A percentile compares a stretch with the other conserved stretches of the same genome.
These are phyloP conservation scores for Lactarius trivialis DNA, from an alignment of 768 basidiomycete genomes.

Conservation along the genomic window DNA sequence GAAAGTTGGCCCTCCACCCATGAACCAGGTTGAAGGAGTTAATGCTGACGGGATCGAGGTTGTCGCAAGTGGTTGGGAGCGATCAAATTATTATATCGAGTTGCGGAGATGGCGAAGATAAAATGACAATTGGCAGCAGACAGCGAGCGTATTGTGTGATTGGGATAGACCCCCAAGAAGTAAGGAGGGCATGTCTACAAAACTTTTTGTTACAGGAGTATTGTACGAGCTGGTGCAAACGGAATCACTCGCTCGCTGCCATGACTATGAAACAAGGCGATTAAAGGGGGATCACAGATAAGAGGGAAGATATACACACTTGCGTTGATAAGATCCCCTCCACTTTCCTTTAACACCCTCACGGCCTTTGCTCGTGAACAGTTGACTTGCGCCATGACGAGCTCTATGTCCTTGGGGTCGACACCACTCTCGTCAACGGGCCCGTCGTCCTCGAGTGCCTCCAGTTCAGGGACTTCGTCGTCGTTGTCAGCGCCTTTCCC, in stretches of 20 bases:
- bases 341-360: slow-evolving; percentile 81
- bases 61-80: slow-evolving; percentile 74
- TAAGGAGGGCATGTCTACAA: slow-evolving; percentile 9
- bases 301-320: slow-evolving; percentile 51
- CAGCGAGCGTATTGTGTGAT: slow-evolving; percentile 1
- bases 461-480: slow-evolving; percentile 80
- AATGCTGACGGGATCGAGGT: slow-evolving; percentile 51
- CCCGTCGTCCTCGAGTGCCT: slow-evolving; percentile 75
- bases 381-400: slow-evolving; percentile 86
- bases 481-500: slow-evolving; percentile 56
- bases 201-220: slow-evolving; percentile 9
- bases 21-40: slow-evolving; percentile 6
- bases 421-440: slow-evolving; percentile 82
- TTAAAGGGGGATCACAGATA: neutral
- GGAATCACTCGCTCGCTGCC: slow-evolving; percentile 79
- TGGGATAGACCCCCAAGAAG: neutral
- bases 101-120: slow-evolving; percentile 50
- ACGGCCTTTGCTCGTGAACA: slow-evolving; percentile 92
- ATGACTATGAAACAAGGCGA: slow-evolving; percentile 50
- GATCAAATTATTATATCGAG: slow-evolving; percentile 85
- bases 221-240: slow-evolving; percentile 30
- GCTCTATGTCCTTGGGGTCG: slow-evolving; percentile 90
- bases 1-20: slow-evolving; percentile 36
- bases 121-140: neutral
- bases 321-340: slow-evolving; percentile 93